Base-by-base conservation (phyloP, 108 stramenopile genomes). In the Skeletonema menzelii region DNA sequence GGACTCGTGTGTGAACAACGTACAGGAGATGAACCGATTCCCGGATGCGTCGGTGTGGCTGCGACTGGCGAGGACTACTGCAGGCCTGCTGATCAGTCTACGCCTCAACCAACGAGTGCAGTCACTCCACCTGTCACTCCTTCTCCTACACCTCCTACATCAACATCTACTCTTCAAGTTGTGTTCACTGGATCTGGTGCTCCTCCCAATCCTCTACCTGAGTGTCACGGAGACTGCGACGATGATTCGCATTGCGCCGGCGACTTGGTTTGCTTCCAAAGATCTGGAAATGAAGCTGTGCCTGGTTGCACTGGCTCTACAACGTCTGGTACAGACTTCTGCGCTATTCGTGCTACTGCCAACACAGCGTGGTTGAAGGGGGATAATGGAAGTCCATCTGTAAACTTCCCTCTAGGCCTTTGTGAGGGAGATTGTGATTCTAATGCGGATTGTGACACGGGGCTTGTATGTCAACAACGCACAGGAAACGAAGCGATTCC, bases 391-490 rank as follows among this genome's bases (percentile, higher is more conserved):
- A n/a, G 10, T 30, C 65, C 65, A 5, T 12, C 42, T 24, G 65
- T 0, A 0, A 55, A 28, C 65, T 67, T 67, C 47, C 69, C 69
- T 10, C 26, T 70, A 6, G 69, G 69, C 0, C 34, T 40, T 14
- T 70, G 69, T 30, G 61, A 70, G 17, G 69, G 69, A 26, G 69
- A 70, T 30, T 70, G 69, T 20, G 69, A 70, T 17, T 4, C 17
- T 8, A 59, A 70, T 27, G 26, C 30, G 17, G 40, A 67, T 14
- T 67, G 65, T n/a, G 24, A 46, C 5, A 4, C 47, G 17, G 73
- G 73, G 6, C 14, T 77, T 4, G n/a, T n/a, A n/a, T n/a, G 46
- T 53, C 49, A 53, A 53, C 49, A 53, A 53, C 49, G 49, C 22
- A n/a, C 49, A 53, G 49, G 49, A 0, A 24, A 0, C 8, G 49